phyloP scores from a whole-genome alignment of 495 filamentous ascomycete genomes.

The Neurospora hispaniola region DNA sequence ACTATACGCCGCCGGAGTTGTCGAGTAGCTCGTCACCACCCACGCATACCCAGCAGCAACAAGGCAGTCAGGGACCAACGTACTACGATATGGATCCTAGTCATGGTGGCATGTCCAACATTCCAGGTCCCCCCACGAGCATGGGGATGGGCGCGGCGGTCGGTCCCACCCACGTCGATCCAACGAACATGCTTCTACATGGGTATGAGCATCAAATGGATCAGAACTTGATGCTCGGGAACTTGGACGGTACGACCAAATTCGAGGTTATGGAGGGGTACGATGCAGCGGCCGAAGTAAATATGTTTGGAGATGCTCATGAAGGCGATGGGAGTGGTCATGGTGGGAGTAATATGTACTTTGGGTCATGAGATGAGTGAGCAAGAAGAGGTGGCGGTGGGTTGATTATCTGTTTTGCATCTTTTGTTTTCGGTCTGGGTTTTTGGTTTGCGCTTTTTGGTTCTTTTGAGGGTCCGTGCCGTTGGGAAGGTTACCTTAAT shows the following conservation, averaged over 20 bases:
- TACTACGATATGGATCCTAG: neutral
- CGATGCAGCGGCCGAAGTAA: conserved; percentile 6
- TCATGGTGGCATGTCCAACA: conserved; percentile 12
- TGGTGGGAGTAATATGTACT: conserved; percentile 17
- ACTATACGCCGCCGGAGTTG: conserved; percentile 24
- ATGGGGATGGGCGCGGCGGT: conserved; percentile 24
- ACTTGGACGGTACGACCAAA: conserved; percentile 1
- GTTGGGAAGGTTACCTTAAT: conserved; percentile 13
- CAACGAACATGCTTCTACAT: conserved; percentile 30
- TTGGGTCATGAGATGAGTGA: conserved; percentile 17
- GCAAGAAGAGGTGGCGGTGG: conserved; percentile 1
- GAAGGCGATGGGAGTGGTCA: neutral
- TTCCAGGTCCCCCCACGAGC: conserved; percentile 3
- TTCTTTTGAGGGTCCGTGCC: neutral
- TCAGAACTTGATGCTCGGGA: conserved; percentile 6
- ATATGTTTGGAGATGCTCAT: conserved; percentile 21
- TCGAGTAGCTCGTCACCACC: conserved; percentile 38
- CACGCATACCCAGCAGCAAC: conserved; percentile 7
- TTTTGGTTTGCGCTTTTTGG: neutral
- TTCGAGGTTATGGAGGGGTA: conserved; percentile 7
- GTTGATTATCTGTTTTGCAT: conserved; percentile 4
- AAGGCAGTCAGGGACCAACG: neutral
- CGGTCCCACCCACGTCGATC: conserved; percentile 23
- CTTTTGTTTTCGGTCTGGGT: neutral
- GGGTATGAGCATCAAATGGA: conserved; percentile 21